Percentiles rank a stretch among this genome's conserved stretches.
Evolutionary conservation across 139 green algal genomes (phyloP).

Genomic region (Micractinium sp.): DNA sequence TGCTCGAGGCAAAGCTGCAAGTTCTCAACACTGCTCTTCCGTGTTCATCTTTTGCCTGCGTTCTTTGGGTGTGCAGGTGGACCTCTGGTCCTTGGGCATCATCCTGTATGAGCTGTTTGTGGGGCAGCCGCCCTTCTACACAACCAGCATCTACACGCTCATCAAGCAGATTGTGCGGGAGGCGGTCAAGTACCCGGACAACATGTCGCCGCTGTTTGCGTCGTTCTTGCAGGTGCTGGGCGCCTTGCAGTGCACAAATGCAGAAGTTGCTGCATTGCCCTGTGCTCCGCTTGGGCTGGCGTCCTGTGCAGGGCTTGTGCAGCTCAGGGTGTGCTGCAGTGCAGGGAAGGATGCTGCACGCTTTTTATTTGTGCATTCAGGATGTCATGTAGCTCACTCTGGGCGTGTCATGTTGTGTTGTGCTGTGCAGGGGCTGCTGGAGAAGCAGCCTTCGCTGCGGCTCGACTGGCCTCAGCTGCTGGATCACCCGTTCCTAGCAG

Average conservation of each 20-base stretch:
- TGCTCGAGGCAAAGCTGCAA: not conserved
- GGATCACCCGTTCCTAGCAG: conserved; percentile 93
- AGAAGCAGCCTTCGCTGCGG: conserved; percentile 88
- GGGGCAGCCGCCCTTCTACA: conserved; percentile 98
- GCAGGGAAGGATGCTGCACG: not conserved
- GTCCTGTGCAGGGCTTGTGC: no score
- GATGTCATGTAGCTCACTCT: no score
- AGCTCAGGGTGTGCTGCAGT: not conserved
- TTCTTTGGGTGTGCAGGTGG: conserved; percentile 63
- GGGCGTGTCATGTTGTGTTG: not conserved
- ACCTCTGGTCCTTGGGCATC: conserved; percentile 98
- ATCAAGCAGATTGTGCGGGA: conserved; percentile 96
- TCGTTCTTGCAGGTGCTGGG: conserved; percentile 85
- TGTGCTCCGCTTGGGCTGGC: no score
- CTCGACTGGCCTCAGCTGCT: conserved; percentile 94
- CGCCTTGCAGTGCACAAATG: no score
- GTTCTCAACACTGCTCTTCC: not conserved
- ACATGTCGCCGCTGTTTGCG: conserved; percentile 90
- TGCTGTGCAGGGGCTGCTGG: conserved; percentile 83
- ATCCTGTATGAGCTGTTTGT: conserved; percentile 99
- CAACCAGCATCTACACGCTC: conserved; percentile 97
- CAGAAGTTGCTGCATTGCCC: no score
- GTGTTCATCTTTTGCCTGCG: not conserved
- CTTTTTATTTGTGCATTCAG: no score
- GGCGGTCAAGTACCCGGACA: conserved; percentile 88